Evolutionary conservation across 1,284 basidiomycete genomes (phyloP).

Genomic region (Cutaneotrichosporon sp.): DNA sequence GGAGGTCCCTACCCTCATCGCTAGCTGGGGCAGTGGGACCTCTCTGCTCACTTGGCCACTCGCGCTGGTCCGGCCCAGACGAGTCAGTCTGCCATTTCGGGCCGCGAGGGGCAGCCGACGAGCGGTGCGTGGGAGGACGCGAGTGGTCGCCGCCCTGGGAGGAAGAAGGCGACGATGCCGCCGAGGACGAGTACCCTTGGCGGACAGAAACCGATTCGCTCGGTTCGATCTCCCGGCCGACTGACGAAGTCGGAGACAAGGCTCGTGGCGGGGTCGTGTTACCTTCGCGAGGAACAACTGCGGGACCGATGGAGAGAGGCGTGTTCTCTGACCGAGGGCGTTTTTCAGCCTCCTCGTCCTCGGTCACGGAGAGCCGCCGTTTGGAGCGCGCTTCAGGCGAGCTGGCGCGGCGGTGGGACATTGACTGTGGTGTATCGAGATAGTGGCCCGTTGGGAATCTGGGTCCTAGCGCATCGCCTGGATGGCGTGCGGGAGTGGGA

Average conservation of each 20-base stretch:
- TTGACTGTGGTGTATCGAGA: conserved; percentile 3
- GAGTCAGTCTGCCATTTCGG: conserved; percentile 13
- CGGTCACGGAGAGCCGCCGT: conserved; percentile 10
- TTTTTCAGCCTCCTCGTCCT: conserved; percentile 7
- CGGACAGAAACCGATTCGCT: not conserved
- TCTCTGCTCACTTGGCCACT: not conserved
- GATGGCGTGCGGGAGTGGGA: conserved; percentile 6
- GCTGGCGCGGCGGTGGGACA: conserved; percentile 5
- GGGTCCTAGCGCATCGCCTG: conserved; percentile 9
- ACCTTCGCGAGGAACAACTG: not conserved
- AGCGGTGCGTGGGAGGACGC: not conserved
- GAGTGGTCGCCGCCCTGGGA: not conserved
- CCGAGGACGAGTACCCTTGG: not conserved
- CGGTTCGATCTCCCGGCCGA: not conserved
- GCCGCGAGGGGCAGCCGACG: not conserved
- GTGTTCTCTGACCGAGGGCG: conserved; percentile 4
- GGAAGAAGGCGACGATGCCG: not conserved
- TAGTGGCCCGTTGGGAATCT: not conserved
- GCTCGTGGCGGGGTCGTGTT: not conserved
- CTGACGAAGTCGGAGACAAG: not conserved
- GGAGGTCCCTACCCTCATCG: conserved; percentile 1
- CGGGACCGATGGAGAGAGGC: not conserved
- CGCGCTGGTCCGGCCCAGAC: not conserved
- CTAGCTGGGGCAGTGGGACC: not conserved
- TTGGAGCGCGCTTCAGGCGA: conserved; percentile 7